Evolutionary conservation across 2,329 filamentous ascomycete species (phyloP).

Genomic region (Fonsecaea erecta): DNA sequence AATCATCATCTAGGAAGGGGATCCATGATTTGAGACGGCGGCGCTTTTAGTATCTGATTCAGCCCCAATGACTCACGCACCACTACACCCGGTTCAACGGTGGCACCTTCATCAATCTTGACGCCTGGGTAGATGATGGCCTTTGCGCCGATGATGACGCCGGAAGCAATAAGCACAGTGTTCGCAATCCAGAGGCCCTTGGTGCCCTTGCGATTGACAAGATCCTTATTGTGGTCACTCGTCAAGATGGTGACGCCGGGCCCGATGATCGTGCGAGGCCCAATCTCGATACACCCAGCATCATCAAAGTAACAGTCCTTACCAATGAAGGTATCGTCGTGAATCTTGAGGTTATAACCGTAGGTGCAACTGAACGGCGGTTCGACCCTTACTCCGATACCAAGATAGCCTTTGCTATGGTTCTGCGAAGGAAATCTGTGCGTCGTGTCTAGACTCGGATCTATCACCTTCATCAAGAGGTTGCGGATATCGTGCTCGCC

Average conservation of each 20-base stretch:
- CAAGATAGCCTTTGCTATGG: slow-evolving; percentile 59
- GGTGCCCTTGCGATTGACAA: slow-evolving; percentile 73
- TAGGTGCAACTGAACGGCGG: slow-evolving; percentile 92
- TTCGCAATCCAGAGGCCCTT: slow-evolving; percentile 73
- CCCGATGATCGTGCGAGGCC: slow-evolving; percentile 70
- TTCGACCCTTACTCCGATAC: slow-evolving; percentile 78
- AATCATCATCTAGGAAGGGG: slow-evolving; percentile 1
- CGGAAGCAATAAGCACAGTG: slow-evolving; percentile 74
- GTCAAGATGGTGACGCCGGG: slow-evolving; percentile 87
- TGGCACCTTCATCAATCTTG: slow-evolving; percentile 48
- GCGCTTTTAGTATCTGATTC: slow-evolving; percentile 47
- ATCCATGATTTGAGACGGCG: slow-evolving; percentile 7
- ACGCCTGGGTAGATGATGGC: slow-evolving; percentile 61
- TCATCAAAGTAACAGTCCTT: slow-evolving; percentile 86
- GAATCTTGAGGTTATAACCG: slow-evolving; percentile 91
- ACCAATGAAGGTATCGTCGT: slow-evolving; percentile 80
- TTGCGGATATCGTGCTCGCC: slow-evolving; percentile 49
- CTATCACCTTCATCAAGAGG: slow-evolving; percentile 66
- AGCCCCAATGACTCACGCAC: slow-evolving; percentile 50
- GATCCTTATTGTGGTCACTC: slow-evolving; percentile 72
- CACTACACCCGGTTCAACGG: slow-evolving; percentile 52
- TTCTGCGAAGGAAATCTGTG: slow-evolving; percentile 63
- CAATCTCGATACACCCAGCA: slow-evolving; percentile 80
- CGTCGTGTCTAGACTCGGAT: slow-evolving; percentile 73
- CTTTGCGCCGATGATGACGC: slow-evolving; percentile 68